Conservation (phyloP, 1,284 basidiomycete species). For the Trichosporon coremiiforme region DNA sequence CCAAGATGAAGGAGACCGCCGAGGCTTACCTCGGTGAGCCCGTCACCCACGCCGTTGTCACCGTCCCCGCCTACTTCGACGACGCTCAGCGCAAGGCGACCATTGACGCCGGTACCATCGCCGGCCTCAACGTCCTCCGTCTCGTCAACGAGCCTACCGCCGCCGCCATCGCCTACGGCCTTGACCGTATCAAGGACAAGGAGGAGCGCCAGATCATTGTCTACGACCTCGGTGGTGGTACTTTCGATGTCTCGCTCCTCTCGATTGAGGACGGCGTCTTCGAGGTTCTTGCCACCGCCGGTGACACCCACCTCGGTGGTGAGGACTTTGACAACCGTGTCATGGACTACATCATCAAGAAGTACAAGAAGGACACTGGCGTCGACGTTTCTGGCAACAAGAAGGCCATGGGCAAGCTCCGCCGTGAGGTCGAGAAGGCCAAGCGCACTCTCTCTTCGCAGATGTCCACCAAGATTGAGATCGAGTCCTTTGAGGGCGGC, state of each 20-base stretch:
- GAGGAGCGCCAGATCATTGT: slow-evolving; percentile 88
- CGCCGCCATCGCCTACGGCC: slow-evolving; percentile 94
- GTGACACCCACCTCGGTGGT: slow-evolving; percentile 98
- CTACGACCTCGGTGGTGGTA: slow-evolving; percentile 96
- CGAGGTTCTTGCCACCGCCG: slow-evolving; percentile 98
- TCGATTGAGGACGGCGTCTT: slow-evolving; percentile 99
- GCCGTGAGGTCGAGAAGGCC: slow-evolving; percentile 97
- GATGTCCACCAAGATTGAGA: slow-evolving; percentile 71
- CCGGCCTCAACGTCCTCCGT: slow-evolving; percentile 93
- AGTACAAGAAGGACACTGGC: slow-evolving; percentile 93
- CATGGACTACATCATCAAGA: slow-evolving; percentile 96
- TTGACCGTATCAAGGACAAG: slow-evolving; percentile 63
- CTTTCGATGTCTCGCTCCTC: slow-evolving; percentile 97
- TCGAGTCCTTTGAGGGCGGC: slow-evolving; percentile 85
- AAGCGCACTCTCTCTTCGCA: slow-evolving; percentile 91
- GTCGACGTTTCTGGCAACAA: slow-evolving; percentile 85
- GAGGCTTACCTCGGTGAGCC: slow-evolving; percentile 90
- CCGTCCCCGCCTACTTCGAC: slow-evolving; percentile 76
- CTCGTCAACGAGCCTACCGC: slow-evolving; percentile 99
- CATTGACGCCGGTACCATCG: slow-evolving; percentile 95
- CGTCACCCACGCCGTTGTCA: slow-evolving; percentile 87
- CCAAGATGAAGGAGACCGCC: slow-evolving; percentile 98
- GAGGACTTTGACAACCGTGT: slow-evolving; percentile 99
- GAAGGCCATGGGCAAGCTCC: slow-evolving; percentile 92
- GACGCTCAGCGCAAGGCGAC: slow-evolving; percentile 98